These are phyloP conservation scores for Neckera pumila DNA, from an alignment of 225 moss, liverwort and hornwort genomes.

Conservation along the genomic window DNA sequence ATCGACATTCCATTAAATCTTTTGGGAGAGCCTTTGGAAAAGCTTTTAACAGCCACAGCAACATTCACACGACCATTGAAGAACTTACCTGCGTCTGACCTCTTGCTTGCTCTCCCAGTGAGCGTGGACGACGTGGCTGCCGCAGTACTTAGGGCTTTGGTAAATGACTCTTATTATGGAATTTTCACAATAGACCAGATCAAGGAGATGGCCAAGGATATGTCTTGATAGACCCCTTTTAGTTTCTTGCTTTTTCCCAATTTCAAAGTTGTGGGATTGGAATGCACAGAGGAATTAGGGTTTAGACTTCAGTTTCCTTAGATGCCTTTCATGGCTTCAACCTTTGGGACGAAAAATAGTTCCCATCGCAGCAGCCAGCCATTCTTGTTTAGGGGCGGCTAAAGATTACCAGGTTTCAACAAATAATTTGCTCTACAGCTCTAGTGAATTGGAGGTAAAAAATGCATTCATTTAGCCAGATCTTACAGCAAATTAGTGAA, in stretches of 20 bases:
- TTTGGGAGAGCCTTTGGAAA: conserved; percentile 62
- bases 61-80: conserved; percentile 51
- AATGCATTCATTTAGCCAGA: background rate
- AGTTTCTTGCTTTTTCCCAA: background rate
- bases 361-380: background rate
- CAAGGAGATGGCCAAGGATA: conserved; percentile 51
- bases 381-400: background rate
- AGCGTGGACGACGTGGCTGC: conserved; percentile 75
- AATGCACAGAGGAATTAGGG: background rate
- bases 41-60: conserved; percentile 34
- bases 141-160: conserved; percentile 49
- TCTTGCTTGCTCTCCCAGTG: conserved; percentile 63
- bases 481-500: too few relatives aligned
- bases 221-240: background rate
- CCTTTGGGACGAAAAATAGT: background rate
- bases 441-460: background rate
- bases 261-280: background rate
- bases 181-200: conserved; percentile 65
- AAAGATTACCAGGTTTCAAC: background rate
- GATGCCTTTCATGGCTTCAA: background rate
- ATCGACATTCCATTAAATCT: conserved; percentile 58
- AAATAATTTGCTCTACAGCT: too few relatives aligned
- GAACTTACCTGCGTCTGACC: conserved; percentile 69
- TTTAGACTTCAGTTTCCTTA: background rate
- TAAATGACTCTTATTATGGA: conserved; percentile 49